A percentile compares a stretch with the other conserved stretches of the same genome.
Conservation (phyloP, 768 basidiomycete species). For the Trametes cubensis region DNA sequence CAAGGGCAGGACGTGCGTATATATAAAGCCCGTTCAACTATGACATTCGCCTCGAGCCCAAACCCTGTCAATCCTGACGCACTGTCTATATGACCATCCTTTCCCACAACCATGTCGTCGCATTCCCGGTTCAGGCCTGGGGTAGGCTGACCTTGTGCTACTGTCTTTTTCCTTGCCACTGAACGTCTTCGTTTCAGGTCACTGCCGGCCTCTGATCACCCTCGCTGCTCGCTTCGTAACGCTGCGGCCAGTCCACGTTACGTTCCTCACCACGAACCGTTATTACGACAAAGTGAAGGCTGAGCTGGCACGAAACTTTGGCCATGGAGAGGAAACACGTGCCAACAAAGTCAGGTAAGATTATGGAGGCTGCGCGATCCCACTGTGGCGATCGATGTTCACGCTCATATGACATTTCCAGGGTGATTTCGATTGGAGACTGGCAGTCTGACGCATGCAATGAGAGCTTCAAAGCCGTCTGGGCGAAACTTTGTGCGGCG, state of each 20-base stretch:
- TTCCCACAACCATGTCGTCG: neutral
- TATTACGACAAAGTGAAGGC: conserved; percentile 12
- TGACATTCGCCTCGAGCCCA: too few relatives aligned
- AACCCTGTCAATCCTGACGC: too few relatives aligned
- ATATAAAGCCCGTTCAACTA: too few relatives aligned
- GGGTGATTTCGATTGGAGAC: neutral
- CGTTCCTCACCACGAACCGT: conserved; percentile 11
- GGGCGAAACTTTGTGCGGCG: neutral
- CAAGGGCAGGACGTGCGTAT: too few relatives aligned
- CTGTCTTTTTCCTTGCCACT: neutral
- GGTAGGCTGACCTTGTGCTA: neutral
- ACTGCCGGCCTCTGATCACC: conserved; percentile 22
- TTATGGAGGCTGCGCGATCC: too few relatives aligned
- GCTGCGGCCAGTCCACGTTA: conserved; percentile 13
- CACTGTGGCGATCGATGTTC: neutral
- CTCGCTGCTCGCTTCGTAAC: conserved; percentile 18
- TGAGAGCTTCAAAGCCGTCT: neutral
- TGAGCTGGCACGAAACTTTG: conserved; percentile 20
- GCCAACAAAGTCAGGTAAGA: conserved; percentile 5
- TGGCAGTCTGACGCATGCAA: neutral
- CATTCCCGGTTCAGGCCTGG: neutral
- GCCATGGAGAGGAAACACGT: neutral
- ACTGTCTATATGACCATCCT: too few relatives aligned
- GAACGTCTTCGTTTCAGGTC: conserved; percentile 7
- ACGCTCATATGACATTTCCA: neutral